Base-by-base conservation (phyloP, 1,284 basidiomycete species). In the Moesziomyces sp. region DNA sequence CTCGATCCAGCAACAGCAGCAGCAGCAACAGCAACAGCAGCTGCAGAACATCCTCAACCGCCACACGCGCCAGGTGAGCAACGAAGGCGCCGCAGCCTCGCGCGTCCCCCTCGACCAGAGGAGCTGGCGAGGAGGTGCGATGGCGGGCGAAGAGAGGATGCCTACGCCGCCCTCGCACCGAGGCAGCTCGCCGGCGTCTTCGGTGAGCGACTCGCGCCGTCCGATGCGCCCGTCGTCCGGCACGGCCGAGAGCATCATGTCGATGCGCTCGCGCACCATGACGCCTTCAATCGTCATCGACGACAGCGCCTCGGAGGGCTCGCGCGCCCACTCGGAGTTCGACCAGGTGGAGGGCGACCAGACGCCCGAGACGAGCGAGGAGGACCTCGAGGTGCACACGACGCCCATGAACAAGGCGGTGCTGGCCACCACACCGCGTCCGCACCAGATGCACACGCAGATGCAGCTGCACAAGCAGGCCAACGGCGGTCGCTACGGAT, bases 321-420 rank as follows among this genome's bases (percentile, higher is more conserved):
- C 73, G 16, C 57, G 67, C 7, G 66, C 61, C 3, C 58, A 63
- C 44, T 77, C 70, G 18, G 62, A 69, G 18, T 40, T 47, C 9
- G 73, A 78, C 21, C 48, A 52, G 52, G 64, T 72, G 28, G 73
- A 73, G 26, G 75, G 67, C 13, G 68, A 70, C 43, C 75, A 78
- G 52, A 78, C 78, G 26, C 77, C 78, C 54, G 77, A 80, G 58
- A 80, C 78, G 46, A 77, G 75, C 66, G 78, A 80, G 38, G 78
- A 80, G 52, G 70, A 79, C 51, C 50, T 79, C 30, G 65, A 69
- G 21, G 50, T 73, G 46, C 66, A 64, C 54, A 60, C 70, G 56
- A 60, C 70, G 56, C 48, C 67, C 8, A 13, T 59, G 16, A 57
- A 38, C 43, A 76, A 76, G 24, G 55, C 48, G 24, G 55, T 47